phyloP scores from a whole-genome alignment of 495 filamentous ascomycete species.

The Daldinia concentrica region DNA sequence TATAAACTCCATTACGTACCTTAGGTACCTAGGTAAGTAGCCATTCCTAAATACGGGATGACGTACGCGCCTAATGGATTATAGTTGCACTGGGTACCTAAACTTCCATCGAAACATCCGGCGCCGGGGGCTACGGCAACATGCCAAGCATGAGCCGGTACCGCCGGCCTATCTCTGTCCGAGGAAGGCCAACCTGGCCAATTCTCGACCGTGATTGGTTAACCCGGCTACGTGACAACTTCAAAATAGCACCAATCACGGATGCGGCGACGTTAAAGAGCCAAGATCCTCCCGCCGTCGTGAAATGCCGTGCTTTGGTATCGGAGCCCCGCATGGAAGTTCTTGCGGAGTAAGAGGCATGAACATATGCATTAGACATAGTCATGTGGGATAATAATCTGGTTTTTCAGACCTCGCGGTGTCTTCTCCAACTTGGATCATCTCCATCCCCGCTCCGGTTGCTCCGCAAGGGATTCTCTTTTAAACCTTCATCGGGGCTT shows the following conservation, averaged over 20 bases:
- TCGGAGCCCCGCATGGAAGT: neutral
- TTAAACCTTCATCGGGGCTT: neutral
- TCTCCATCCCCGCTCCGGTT: constrained; percentile 28
- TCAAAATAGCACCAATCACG: constrained; percentile 11
- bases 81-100: neutral
- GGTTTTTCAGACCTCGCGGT: neutral
- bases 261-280: neutral
- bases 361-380: constrained; percentile 3
- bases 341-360: neutral
- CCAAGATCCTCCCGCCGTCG: neutral
- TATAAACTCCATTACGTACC: neutral
- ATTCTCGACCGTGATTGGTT: constrained; percentile 15
- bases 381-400: constrained; percentile 28
- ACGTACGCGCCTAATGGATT: no score
- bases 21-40: no score
- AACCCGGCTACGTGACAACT: neutral
- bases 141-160: neutral
- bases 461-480: constrained; percentile 40
- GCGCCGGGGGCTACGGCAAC: neutral
- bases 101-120: neutral
- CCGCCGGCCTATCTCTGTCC: constrained; percentile 29
- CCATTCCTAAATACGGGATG: no score
- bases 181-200: constrained; percentile 14
- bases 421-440: constrained; percentile 11
- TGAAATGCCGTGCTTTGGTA: neutral